Base-by-base conservation (phyloP, 768 basidiomycete genomes). In the Mycena kentingensis region DNA sequence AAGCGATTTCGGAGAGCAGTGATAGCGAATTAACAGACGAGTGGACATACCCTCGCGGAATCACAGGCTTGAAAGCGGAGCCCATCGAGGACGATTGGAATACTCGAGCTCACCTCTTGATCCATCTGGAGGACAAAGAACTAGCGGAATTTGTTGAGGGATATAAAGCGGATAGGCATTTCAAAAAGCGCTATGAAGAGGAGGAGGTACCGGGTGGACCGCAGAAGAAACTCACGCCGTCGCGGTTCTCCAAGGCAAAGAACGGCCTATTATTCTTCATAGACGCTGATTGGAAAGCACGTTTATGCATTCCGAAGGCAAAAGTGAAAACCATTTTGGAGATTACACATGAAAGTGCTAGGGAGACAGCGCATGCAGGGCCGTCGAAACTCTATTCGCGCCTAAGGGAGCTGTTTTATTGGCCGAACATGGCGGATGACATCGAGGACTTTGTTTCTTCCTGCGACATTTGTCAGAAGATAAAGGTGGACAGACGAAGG, bases 241-340 rank as follows among this genome's bases (percentile, higher is more conserved):
- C 18, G 8, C 22, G 38, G 10, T 41, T 24, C 38, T 19, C 12
- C 6, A 22, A 29, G 25, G 19, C 8, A 7, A 29, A 48, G 15
- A 22, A 48, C 31, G 46, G 46, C 15, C 34, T 48, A 15, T 22
- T 48, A 26, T 48, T 41, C 34, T 48, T 48, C 31, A n/a, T 36
- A 8, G 46, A 48, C 25, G 18, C 31, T 8, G 34, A 48, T 31
- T 32, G 46, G 34, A 32, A 10, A n/a, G 12, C 15, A 8, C 46
- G 46, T 15, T 29, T 48, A 36, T 48, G 46, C 46, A 31, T 48
- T n/a, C 46, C 46, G 16, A 10, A 24, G 54, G 70, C 5, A 52
- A 49, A 11, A 52, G 61, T 3, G 61, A 69, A 3, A 32, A 8
- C 8, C 31, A 16, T 32, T 8, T 16, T 32, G 10, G 31, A 32